These are phyloP conservation scores for Erythrophleum fordii DNA, from an alignment of 306 rosid species.

Conservation along the genomic window DNA sequence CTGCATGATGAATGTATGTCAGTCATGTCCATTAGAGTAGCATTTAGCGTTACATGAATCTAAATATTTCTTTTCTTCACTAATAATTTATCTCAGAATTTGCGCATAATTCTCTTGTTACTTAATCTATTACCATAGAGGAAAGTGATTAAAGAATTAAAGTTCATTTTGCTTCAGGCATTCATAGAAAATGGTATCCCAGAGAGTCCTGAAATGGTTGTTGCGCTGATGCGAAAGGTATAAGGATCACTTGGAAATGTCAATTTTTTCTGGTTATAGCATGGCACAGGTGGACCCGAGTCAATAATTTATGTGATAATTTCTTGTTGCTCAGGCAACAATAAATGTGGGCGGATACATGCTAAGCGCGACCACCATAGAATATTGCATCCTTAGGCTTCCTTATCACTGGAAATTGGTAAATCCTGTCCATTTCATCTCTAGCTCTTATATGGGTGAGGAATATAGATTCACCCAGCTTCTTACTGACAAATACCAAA, in stretches of 20 bases:
- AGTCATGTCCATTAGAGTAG: not conserved
- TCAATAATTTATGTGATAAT: conserved; percentile 23
- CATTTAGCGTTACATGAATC: not conserved
- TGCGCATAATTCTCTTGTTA: not conserved
- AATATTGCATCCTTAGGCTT: conserved; percentile 82
- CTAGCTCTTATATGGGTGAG: conserved; percentile 25
- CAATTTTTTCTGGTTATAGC: not conserved
- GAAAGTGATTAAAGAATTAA: not conserved
- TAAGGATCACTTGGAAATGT: not conserved
- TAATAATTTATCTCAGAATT: not conserved
- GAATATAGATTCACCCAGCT: conserved; percentile 20
- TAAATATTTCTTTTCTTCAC: not conserved
- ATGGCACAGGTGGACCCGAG: not conserved
- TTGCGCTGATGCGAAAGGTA: conserved; percentile 73
- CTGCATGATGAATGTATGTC: conserved; percentile 80
- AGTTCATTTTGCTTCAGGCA: conserved; percentile 55
- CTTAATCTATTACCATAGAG: not conserved
- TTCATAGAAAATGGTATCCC: conserved; percentile 72
- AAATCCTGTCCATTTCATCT: conserved; percentile 54
- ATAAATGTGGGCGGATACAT: conserved; percentile 78
- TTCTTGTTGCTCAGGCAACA: conserved; percentile 61
- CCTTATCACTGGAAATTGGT: conserved; percentile 88
- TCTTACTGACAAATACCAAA: conserved; percentile 32
- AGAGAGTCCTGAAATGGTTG: conserved; percentile 72
- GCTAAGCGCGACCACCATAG: conserved; percentile 74